Evolutionary conservation across 768 basidiomycete genomes (phyloP).

Genomic region (Tylopilus subfusipes): DNA sequence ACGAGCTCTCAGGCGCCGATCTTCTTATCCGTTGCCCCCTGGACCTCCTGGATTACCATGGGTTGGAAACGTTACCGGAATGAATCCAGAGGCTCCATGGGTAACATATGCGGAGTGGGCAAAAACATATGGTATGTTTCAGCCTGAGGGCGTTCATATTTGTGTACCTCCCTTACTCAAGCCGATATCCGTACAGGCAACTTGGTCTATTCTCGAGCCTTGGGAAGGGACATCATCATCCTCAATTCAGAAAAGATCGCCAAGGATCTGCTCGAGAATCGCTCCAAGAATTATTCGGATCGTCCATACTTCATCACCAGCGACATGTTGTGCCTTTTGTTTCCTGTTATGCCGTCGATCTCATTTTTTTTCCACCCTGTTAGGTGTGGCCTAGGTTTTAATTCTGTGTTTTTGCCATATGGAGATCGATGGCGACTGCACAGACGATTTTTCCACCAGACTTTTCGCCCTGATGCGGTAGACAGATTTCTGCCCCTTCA

Average conservation of each 20-base stretch:
- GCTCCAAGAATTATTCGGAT: constrained; percentile 45
- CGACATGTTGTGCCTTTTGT: constrained; percentile 5
- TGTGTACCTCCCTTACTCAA: constrained; percentile 13
- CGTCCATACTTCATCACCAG: constrained; percentile 35
- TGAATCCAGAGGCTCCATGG: constrained; percentile 5
- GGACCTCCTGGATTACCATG: constrained; percentile 9
- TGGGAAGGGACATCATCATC: constrained; percentile 42
- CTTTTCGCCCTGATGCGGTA: background rate
- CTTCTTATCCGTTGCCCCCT: constrained; percentile 1
- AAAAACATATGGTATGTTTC: constrained; percentile 1
- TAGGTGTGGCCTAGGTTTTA: background rate
- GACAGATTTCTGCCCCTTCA: background rate
- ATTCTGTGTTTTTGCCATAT: background rate
- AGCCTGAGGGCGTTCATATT: background rate
- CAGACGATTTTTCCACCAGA: background rate
- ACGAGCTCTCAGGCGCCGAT: background rate
- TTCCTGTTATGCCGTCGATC: too few species aligned
- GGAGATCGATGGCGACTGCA: background rate
- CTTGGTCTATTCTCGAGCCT: constrained; percentile 29
- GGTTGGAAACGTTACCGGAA: constrained; percentile 3
- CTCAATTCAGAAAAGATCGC: constrained; percentile 20
- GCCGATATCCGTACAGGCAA: constrained; percentile 33
- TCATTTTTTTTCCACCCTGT: constrained; percentile 20
- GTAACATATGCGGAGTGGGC: constrained; percentile 10
- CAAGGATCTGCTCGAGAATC: constrained; percentile 30